These are phyloP conservation scores for Aspergillus pseudoterreus DNA, from an alignment of 2,329 filamentous ascomycete genomes.

Conservation along the genomic window DNA sequence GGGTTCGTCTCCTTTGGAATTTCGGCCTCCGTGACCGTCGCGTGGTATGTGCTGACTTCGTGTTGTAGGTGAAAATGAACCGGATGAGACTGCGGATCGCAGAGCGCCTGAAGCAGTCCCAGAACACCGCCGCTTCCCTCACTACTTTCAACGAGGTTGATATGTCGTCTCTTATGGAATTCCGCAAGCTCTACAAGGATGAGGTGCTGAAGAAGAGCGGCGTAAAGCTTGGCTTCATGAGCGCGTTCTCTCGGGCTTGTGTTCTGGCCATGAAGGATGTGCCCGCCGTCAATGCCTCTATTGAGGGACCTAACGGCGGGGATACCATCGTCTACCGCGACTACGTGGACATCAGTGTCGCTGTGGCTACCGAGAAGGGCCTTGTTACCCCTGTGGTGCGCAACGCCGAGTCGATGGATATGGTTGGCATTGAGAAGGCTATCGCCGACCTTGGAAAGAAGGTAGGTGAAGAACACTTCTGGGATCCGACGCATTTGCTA, in stretches of 20 bases:
- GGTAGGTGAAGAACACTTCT: slow-evolving; percentile 47
- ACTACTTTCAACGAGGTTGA: slow-evolving; percentile 99
- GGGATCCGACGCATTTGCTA: neutral
- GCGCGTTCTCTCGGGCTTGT: slow-evolving; percentile 86
- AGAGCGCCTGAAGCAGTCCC: slow-evolving; percentile 96
- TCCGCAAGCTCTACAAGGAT: slow-evolving; percentile 96
- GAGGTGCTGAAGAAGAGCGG: slow-evolving; percentile 93
- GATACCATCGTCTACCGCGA: slow-evolving; percentile 98
- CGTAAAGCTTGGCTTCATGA: slow-evolving; percentile 99
- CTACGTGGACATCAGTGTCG: slow-evolving; percentile 96
- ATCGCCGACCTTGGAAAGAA: slow-evolving; percentile 96
- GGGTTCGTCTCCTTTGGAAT: slow-evolving; percentile 54
- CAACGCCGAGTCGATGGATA: slow-evolving; percentile 83
- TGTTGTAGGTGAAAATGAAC: slow-evolving; percentile 91
- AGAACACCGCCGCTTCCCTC: slow-evolving; percentile 94
- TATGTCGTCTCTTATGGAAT: slow-evolving; percentile 96
- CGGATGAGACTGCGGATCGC: slow-evolving; percentile 97
- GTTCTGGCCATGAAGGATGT: slow-evolving; percentile 91
- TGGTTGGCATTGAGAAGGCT: slow-evolving; percentile 81
- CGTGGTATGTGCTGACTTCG: neutral
- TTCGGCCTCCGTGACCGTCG: too few species aligned
- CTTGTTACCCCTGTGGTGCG: slow-evolving; percentile 94
- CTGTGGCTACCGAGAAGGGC: slow-evolving; percentile 95
- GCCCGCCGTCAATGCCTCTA: slow-evolving; percentile 93
- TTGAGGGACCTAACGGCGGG: slow-evolving; percentile 89